Base-by-base conservation (phyloP, 805 yeast genomes). In the Myxozyma lipomycoides region DNA sequence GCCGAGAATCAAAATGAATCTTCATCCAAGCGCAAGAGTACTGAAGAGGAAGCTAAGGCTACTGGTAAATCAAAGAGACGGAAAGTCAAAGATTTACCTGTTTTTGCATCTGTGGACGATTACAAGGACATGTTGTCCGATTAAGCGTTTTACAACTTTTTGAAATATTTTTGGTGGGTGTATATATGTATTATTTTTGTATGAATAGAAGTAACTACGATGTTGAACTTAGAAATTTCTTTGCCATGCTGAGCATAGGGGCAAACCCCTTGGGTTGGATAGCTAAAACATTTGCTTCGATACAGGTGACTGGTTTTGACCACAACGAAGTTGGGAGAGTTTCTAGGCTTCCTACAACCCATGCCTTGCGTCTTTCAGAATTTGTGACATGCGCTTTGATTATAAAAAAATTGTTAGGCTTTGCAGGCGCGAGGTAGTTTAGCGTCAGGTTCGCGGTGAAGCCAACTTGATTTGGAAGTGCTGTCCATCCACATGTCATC, bases 21-120 rank as follows among this genome's bases (percentile, higher is more conserved):
- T n/a, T n/a, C n/a, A n/a, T n/a, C n/a, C n/a, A n/a, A n/a, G n/a
- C 54, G 52, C 9, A 67, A 62, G 17, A 66, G 49, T 25, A 48
- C 49, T 22, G 63, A 63, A 40, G 62, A 56, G 18, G 68, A 62
- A 12, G 21, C 47, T 21, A 45, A 44, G 32, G 40, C 43, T 64
- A 63, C 48, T 61, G 55, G 54, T 60, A 51, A 62, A 28, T n/a
- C n/a, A n/a, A 43, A 50, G 55, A 44, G 64, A 47, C 26, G 58
- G 49, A 82, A 78, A 66, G 70, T 85, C 62, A 82, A 78, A 63
- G 79, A 76, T 42, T 72, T 90, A 53, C 97, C 97, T 21, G 74
- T 81, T 19, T 90, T 88, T 71, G 97, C 96, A 1, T 82, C 89
- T 41, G 95, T 82, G 7, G 96, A 86, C 38, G 95, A 86, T 55